phyloP scores from a whole-genome alignment of 2,329 filamentous ascomycete genomes.

The Fusarium palustre region DNA sequence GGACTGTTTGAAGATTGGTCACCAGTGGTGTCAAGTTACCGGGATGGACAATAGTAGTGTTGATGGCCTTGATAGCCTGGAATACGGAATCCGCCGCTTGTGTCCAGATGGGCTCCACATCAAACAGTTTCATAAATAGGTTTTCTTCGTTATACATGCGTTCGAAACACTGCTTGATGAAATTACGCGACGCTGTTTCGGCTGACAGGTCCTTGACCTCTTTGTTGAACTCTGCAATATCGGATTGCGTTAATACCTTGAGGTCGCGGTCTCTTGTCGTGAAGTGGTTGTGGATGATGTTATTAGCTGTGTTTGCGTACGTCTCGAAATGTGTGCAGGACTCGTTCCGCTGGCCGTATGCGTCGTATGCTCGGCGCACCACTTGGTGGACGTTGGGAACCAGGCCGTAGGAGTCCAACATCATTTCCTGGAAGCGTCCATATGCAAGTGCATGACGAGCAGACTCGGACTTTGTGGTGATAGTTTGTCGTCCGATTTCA shows the following conservation, averaged over 20 bases:
- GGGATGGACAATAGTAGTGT: conserved; percentile 64
- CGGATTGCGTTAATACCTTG: conserved; percentile 64
- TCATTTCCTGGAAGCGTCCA: conserved; percentile 69
- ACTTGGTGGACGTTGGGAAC: conserved; percentile 68
- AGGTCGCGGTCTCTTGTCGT: conserved; percentile 65
- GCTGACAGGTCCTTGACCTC: conserved; percentile 62
- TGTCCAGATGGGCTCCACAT: conserved; percentile 66
- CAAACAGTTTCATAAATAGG: conserved; percentile 67
- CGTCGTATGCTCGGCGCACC: conserved; percentile 64
- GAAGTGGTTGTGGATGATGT: conserved; percentile 66
- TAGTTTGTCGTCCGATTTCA: conserved; percentile 67
- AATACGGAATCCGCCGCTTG: conserved; percentile 63
- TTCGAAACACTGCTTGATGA: conserved; percentile 70
- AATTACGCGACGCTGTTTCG: conserved; percentile 68
- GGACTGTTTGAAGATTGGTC: conserved; percentile 60
- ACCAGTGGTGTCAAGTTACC: conserved; percentile 67
- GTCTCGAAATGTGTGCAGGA: conserved; percentile 61
- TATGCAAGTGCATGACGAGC: conserved; percentile 70
- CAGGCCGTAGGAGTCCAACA: conserved; percentile 67
- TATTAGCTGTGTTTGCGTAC: conserved; percentile 66
- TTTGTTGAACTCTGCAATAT: conserved; percentile 65
- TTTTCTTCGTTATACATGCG: conserved; percentile 66
- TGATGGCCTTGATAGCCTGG: conserved; percentile 60
- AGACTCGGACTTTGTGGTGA: conserved; percentile 67
- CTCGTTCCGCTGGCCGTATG: conserved; percentile 60